Evolutionary conservation across 2,329 filamentous ascomycete species (phyloP), one percentile per base, ranked within the genome.

Genomic region (Alternaria gaisen): DNA sequence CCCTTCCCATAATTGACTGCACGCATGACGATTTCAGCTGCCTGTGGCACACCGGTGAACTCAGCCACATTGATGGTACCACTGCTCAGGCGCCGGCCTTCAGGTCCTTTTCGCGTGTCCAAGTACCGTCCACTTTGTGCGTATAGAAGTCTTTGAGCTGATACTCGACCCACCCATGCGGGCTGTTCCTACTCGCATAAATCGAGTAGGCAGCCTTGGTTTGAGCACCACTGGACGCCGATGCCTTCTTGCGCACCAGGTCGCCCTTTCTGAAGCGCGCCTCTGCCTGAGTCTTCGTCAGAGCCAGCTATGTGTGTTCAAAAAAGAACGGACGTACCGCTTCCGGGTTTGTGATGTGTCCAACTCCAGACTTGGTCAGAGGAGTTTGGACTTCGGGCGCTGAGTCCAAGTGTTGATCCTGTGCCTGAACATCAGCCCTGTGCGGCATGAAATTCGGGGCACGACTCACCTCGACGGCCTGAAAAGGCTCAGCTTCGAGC

Each of bases 51-150:
- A 55, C 58, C 61, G 53, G 58, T 64, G 52, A 63, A 58, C 72
- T 70, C 67, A 68, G 72, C 72, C 73, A 68, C 73, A 60, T 24
- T 28, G 53, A 41, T 36, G 56, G 53, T 11, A 36, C 53, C 53
- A 55, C 47, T 43, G 22, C 53, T 70, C 63, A 70, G 66, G 61
- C 46, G 12, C 63, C 62, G 20, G 64, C 28, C 36, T 61, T 66
- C 30, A 77, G 53, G 7, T 73, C 60, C 36, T 59, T 76, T 51
- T 77, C 76, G 11, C 75, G 72, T 24, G 73, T 55, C 67, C 68
- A 76, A n/a, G 58, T 64, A 34, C 74, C 69, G 32, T 66, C 64
- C 60, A 57, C 32, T 47, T 46, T 41, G 47, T 59, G 10, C 18
- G 66, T 61, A 22, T 56, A 40, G 11, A 24, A 20, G 20, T 71